A percentile compares a stretch with the other conserved stretches of the same genome.
Evolutionary conservation across 1,284 basidiomycete species (phyloP).

Genomic region (Rhizoctonia solani): DNA sequence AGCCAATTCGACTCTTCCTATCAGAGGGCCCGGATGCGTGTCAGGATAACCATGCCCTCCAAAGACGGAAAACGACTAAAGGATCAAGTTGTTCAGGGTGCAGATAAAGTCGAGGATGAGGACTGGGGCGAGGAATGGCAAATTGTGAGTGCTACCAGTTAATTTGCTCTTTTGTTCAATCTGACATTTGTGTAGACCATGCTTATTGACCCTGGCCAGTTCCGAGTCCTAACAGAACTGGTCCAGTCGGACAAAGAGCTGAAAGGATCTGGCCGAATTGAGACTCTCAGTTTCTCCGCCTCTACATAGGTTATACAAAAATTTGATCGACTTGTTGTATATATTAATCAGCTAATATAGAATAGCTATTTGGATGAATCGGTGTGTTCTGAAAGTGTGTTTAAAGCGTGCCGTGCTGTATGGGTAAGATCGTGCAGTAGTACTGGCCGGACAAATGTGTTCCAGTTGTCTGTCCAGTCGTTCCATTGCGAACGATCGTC

Average conservation of each 20-base stretch:
- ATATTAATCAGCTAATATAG: not conserved
- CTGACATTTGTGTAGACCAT: slow-evolving; percentile 60
- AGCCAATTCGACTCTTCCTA: slow-evolving; percentile 79
- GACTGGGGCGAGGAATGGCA: slow-evolving; percentile 86
- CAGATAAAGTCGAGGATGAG: slow-evolving; percentile 85
- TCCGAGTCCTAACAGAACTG: slow-evolving; percentile 87
- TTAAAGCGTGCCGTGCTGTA: not conserved
- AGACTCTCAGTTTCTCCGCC: slow-evolving; percentile 77
- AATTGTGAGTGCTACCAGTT: slow-evolving; percentile 59
- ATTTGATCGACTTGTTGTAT: not conserved
- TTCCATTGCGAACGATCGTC: slow-evolving; percentile 7
- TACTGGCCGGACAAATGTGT: slow-evolving; percentile 20
- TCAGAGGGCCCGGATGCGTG: slow-evolving; percentile 93
- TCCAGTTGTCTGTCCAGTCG: slow-evolving; percentile 32
- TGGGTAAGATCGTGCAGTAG: slow-evolving; percentile 12
- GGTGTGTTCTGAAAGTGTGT: slow-evolving; percentile 5
- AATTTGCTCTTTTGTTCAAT: not conserved
- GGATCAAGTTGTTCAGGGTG: slow-evolving; percentile 70
- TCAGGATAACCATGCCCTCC: slow-evolving; percentile 78
- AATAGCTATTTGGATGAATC: not conserved
- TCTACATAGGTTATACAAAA: slow-evolving; percentile 48
- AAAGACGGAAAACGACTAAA: slow-evolving; percentile 75
- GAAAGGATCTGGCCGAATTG: slow-evolving; percentile 81
- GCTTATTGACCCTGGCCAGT: slow-evolving; percentile 90
- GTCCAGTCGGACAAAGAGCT: slow-evolving; percentile 82